Evolutionary conservation across 495 filamentous ascomycete species (phyloP).

Genomic region (Parathielavia appendiculata): DNA sequence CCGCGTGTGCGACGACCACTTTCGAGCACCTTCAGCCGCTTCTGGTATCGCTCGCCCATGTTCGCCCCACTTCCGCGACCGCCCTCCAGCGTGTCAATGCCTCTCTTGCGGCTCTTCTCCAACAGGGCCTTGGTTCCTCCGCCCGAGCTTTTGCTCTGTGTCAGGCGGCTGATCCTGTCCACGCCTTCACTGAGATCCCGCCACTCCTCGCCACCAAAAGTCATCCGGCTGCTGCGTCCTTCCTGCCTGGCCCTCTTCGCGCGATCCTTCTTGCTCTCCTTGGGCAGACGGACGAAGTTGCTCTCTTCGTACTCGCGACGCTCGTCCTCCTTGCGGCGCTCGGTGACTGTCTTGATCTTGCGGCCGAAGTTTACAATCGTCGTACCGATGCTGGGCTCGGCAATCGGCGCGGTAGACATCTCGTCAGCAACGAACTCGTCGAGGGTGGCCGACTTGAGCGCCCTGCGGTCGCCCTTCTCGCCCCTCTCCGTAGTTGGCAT

Average conservation of each 20-base stretch:
- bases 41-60: constrained; percentile 67
- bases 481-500: constrained; percentile 58
- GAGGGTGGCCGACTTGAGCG: constrained; percentile 65
- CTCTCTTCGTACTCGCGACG: constrained; percentile 74
- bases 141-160: constrained; percentile 50
- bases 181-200: constrained; percentile 69
- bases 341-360: constrained; percentile 62
- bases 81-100: constrained; percentile 52
- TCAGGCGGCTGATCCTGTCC: constrained; percentile 70
- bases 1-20: constrained; percentile 51
- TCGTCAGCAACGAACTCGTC: constrained; percentile 83
- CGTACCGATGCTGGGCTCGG: constrained; percentile 77
- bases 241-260: constrained; percentile 46
- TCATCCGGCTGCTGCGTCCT: constrained; percentile 41
- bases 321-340: constrained; percentile 66
- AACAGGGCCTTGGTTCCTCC: constrained; percentile 55
- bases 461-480: constrained; percentile 51
- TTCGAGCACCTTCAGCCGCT: constrained; percentile 65
- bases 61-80: constrained; percentile 51
- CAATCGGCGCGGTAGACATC: constrained; percentile 68
- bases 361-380: constrained; percentile 70
- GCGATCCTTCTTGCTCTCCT: constrained; percentile 71
- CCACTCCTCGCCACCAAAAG: constrained; percentile 83
- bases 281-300: constrained; percentile 79
- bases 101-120: constrained; percentile 77